Base-by-base conservation (phyloP, 176 grass and related monocot species). In the Sorghum bicolor region DNA sequence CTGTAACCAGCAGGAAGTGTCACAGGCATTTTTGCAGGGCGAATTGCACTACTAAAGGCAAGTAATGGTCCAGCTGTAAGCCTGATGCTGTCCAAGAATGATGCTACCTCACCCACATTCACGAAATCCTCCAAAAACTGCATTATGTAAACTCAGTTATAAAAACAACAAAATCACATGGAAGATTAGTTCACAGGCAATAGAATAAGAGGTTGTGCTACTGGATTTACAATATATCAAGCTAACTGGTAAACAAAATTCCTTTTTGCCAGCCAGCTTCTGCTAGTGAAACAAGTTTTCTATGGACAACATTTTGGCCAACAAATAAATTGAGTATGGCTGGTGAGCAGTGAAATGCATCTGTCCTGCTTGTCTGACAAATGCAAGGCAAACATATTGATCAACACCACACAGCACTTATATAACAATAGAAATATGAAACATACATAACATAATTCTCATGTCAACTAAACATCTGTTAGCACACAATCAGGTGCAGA, bases 121-220 rank as follows among this genome's bases (percentile, higher is more conserved):
- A 98, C 89, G 58, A 98, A 98, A 85, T 95, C 95, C 74, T 98
- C 95, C 76, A 95, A 57, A 74, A 98, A 93, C 95, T 98, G 89
- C 88, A 95, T 82, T 55, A 82, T 32, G 22, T 50, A 22, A 87
- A 76, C 48, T 2, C 58, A 66, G 61, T 80, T 70, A 83, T 58
- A 62, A 24, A 63, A 67, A 40, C 30, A 34, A 38, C n/a, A 83
- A 38, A 61, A 86, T 84, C n/a, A 39, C 60, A 24, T 75, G 77
- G 12, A 76, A 78, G 29, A 63, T 39, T 11, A 66, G 38, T 39
- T 66, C 58, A 28, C n/a, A 45, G 30, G 38, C 58, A 70, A 48
- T 4, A 85, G 8, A 19, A 76, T 70, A 63, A 17, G 26, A 63
- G 63, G 15, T 39, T 75, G 24, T 66, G n/a, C 12, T 30, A 39